A percentile compares a stretch with the other conserved stretches of the same genome.
Conservation (phyloP, 202 grass and related monocot species). For the Setaria viridis region DNA sequence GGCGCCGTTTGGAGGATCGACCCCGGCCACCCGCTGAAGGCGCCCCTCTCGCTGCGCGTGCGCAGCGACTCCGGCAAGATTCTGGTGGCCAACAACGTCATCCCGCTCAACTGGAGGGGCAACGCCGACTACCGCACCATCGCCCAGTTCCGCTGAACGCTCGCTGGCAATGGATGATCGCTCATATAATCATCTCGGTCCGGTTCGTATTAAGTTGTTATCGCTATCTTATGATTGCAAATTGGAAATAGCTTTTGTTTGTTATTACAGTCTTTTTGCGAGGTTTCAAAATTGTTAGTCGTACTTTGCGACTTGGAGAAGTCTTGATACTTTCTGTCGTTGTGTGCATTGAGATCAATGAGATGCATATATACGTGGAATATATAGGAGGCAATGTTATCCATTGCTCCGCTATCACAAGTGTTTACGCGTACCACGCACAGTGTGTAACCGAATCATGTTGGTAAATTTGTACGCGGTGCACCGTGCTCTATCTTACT, state of each 20-base stretch:
- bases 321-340: neutral
- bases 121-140: constrained; percentile 61
- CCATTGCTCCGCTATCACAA: neutral
- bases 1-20: constrained; percentile 67
- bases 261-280: neutral
- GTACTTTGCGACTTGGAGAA: neutral
- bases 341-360: neutral
- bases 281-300: neutral
- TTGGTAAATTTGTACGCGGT: neutral
- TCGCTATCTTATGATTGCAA: neutral
- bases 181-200: neutral
- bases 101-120: constrained; percentile 70
- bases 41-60: constrained; percentile 67
- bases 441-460: neutral
- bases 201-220: neutral
- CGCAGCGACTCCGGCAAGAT: constrained; percentile 51
- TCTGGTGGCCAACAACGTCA: constrained; percentile 64
- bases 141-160: constrained; percentile 47
- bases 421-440: neutral
- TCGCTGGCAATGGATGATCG: neutral
- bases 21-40: constrained; percentile 42
- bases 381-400: neutral
- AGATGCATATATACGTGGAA: neutral
- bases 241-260: neutral
- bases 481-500: neutral